phyloP scores from a whole-genome alignment of 2,329 filamentous ascomycete genomes.

The Incumbomyces lentus region DNA sequence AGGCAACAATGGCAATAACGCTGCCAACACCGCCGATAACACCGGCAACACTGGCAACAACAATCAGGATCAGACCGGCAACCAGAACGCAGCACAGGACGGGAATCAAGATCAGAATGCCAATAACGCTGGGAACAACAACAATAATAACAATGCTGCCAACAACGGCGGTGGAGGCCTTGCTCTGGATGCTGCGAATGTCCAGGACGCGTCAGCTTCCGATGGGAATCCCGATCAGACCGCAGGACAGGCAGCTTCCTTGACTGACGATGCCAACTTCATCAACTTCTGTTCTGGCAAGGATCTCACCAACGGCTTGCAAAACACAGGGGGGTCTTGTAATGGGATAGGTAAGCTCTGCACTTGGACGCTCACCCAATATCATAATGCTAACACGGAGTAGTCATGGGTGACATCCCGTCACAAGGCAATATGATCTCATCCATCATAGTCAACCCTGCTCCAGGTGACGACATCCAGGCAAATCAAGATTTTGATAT shows the following conservation, averaged over 20 bases:
- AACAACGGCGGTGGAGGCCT: slow-evolving; percentile 7
- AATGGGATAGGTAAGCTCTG: slow-evolving; percentile 36
- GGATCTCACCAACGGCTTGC: slow-evolving; percentile 45
- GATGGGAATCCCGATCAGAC: slow-evolving; percentile 22
- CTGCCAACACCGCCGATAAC: no score
- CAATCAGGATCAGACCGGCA: not conserved
- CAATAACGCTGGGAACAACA: slow-evolving; percentile 11
- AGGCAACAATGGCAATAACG: slow-evolving; percentile 11
- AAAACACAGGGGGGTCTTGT: slow-evolving; percentile 42
- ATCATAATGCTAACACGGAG: not conserved
- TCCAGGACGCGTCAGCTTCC: slow-evolving; percentile 7
- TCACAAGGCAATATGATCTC: slow-evolving; percentile 43
- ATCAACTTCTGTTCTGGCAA: slow-evolving; percentile 51
- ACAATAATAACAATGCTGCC: slow-evolving; percentile 6
- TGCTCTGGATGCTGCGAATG: slow-evolving; percentile 14
- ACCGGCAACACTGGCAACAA: slow-evolving; percentile 11
- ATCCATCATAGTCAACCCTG: slow-evolving; percentile 41
- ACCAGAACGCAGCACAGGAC: slow-evolving; percentile 18
- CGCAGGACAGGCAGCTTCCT: slow-evolving; percentile 35
- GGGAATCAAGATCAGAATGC: slow-evolving; percentile 15
- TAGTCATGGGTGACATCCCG: slow-evolving; percentile 48
- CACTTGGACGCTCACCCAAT: no score
- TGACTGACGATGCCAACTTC: slow-evolving; percentile 43
- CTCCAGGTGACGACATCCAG: slow-evolving; percentile 31
- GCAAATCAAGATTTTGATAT: slow-evolving; percentile 39